These are phyloP conservation scores for Penicillium malachiteum DNA, from an alignment of 495 filamentous ascomycete genomes.

Conservation along the genomic window DNA sequence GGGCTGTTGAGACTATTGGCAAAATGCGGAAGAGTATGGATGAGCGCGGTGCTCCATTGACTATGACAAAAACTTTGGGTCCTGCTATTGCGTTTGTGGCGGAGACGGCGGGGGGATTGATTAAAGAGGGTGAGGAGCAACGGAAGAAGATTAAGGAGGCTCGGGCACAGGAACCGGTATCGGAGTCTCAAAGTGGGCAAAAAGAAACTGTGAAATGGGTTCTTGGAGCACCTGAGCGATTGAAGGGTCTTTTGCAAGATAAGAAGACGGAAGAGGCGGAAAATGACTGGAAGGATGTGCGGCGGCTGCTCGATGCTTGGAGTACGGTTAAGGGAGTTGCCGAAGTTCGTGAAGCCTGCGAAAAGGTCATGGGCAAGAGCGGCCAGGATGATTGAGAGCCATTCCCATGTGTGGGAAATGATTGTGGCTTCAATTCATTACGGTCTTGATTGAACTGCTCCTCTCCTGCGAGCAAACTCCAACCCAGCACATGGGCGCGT, in stretches of 20 bases:
- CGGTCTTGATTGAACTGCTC: neutral
- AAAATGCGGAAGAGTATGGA: conserved; percentile 57
- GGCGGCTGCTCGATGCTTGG: conserved; percentile 50
- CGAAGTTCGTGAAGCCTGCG: conserved; percentile 60
- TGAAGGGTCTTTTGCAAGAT: conserved; percentile 48
- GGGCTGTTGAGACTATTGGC: conserved; percentile 91
- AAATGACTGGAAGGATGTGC: conserved; percentile 37
- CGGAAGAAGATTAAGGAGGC: conserved; percentile 36
- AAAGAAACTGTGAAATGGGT: conserved; percentile 72
- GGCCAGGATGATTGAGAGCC: conserved; percentile 34
- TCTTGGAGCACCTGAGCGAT: conserved; percentile 54
- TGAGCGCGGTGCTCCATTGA: conserved; percentile 45
- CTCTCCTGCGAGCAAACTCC: neutral
- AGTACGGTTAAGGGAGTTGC: conserved; percentile 58
- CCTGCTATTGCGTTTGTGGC: conserved; percentile 80
- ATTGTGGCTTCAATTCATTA: neutral
- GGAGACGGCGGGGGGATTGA: conserved; percentile 67
- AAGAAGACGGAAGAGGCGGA: conserved; percentile 55
- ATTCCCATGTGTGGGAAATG: neutral
- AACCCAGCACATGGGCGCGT: neutral
- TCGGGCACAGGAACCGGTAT: conserved; percentile 29
- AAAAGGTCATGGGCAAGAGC: conserved; percentile 49
- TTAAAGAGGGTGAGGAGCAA: conserved; percentile 50
- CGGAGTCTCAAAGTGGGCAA: conserved; percentile 46
- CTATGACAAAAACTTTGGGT: conserved; percentile 62